Percentiles rank a stretch among this genome's conserved stretches.
Evolutionary conservation across 768 basidiomycete species (phyloP).

Genomic region (Filobasidium wieringae): DNA sequence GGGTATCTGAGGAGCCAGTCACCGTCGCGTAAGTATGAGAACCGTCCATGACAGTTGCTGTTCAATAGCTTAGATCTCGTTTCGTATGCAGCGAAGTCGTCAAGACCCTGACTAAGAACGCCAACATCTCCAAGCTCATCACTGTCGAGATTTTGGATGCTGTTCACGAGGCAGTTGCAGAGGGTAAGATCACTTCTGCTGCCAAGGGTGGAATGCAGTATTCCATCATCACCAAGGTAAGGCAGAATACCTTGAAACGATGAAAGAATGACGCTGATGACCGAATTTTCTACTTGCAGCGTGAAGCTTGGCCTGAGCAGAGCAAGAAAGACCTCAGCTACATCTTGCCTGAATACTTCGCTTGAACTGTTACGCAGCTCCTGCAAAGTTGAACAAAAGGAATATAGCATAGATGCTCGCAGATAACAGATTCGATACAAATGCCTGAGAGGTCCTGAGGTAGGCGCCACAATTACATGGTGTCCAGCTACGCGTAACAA

Average conservation of each 20-base stretch:
- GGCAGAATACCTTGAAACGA: neutral
- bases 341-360: constrained; percentile 50
- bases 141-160: constrained; percentile 38
- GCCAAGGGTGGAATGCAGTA: constrained; percentile 73
- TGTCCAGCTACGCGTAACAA: too few relatives aligned
- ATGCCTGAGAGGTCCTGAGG: too few relatives aligned
- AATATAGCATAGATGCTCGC: too few relatives aligned
- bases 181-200: constrained; percentile 52
- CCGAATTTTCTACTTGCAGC: neutral
- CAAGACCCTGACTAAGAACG: constrained; percentile 75
- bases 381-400: too few relatives aligned
- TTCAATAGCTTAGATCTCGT: too few relatives aligned
- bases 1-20: constrained; percentile 64
- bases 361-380: too few relatives aligned
- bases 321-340: constrained; percentile 60
- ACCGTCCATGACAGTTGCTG: neutral
- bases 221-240: constrained; percentile 60
- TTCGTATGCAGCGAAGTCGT: constrained; percentile 51
- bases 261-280: neutral
- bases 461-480: too few relatives aligned
- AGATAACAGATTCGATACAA: too few relatives aligned
- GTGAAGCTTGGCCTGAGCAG: constrained; percentile 44
- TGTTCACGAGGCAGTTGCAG: constrained; percentile 47
- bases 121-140: constrained; percentile 62
- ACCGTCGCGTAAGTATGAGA: constrained; percentile 51